A percentile compares a stretch with the other conserved stretches of the same genome.
These are phyloP conservation scores for Phytophthora sansomeana DNA, from an alignment of 352 stramenopile species.

Conservation along the genomic window DNA sequence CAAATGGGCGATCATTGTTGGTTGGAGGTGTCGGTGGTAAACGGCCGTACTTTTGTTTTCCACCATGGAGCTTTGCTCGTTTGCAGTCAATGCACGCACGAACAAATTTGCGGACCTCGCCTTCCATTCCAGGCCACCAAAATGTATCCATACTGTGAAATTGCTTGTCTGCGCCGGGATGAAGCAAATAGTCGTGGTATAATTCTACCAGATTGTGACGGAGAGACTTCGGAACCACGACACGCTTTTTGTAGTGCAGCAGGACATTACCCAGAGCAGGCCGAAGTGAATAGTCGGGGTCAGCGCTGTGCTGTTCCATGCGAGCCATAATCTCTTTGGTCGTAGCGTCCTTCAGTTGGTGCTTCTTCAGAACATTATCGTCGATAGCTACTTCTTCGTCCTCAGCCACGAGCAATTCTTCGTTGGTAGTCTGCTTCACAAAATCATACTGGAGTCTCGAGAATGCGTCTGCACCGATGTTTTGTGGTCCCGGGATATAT, in stretches of 20 bases:
- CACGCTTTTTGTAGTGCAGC: constrained; percentile 12
- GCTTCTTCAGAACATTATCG: constrained; percentile 4
- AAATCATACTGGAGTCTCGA: constrained; percentile 2
- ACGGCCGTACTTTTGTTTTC: too few species aligned
- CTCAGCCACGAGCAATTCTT: not conserved
- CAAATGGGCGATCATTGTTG: not conserved
- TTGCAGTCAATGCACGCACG: too few species aligned
- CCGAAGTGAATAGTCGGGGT: constrained; percentile 10
- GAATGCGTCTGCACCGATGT: constrained; percentile 2
- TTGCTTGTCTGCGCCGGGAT: constrained; percentile 14
- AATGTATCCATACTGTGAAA: constrained; percentile 9
- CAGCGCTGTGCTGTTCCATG: not conserved
- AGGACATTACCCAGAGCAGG: not conserved
- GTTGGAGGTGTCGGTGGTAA: too few species aligned
- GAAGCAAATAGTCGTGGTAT: constrained; percentile 18
- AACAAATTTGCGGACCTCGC: too few species aligned
- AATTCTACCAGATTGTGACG: not conserved
- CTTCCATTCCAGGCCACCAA: constrained; percentile 17
- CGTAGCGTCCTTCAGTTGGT: constrained; percentile 3
- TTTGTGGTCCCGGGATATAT: not conserved
- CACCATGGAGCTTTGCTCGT: too few species aligned
- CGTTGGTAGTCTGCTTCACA: constrained; percentile 4
- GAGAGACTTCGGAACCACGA: constrained; percentile 1
- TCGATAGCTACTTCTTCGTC: constrained; percentile 12
- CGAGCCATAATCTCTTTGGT: not conserved